Percentiles rank a stretch among this genome's conserved stretches.
Evolutionary conservation across 2,329 filamentous ascomycete genomes (phyloP).

Genomic region (Beauveria caledonica): DNA sequence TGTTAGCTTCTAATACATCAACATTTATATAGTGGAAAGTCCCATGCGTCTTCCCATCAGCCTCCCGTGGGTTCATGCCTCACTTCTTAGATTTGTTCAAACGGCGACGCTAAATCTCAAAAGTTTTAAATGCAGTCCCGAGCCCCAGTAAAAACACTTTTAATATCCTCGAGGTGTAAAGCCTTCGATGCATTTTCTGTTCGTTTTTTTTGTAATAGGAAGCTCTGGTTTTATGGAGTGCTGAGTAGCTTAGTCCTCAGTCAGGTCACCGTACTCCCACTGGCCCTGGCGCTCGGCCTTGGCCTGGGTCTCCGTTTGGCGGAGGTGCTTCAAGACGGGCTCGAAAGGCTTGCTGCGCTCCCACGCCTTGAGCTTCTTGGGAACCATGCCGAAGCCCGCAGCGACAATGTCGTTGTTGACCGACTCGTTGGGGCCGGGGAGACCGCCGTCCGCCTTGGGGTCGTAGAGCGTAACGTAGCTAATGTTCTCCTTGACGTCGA

Average conservation of each 20-base stretch:
- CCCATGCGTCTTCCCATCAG: neutral
- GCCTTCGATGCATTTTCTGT: neutral
- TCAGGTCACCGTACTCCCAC: constrained; percentile 98
- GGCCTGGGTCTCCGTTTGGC: constrained; percentile 65
- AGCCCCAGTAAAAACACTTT: neutral
- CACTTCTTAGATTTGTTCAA: neutral
- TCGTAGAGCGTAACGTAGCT: constrained; percentile 87
- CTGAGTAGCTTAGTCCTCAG: constrained; percentile 60
- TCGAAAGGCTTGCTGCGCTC: constrained; percentile 65
- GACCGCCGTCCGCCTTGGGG: constrained; percentile 50
- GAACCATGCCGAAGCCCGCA: constrained; percentile 83
- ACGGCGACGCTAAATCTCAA: neutral
- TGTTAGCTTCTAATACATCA: neutral
- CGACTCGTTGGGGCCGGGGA: constrained; percentile 59
- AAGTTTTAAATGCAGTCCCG: neutral
- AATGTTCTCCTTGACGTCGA: constrained; percentile 68
- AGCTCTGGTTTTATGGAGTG: neutral
- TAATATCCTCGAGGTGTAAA: neutral
- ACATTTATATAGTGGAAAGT: neutral
- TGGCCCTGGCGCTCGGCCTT: constrained; percentile 77
- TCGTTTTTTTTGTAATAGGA: neutral
- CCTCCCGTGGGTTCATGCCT: neutral
- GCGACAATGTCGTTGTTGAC: constrained; percentile 82
- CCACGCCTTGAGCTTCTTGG: constrained; percentile 85
- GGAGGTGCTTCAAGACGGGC: constrained; percentile 63